These are phyloP conservation scores for Osmanthus fragrans DNA, from an alignment of 257 asterid species.

Conservation along the genomic window DNA sequence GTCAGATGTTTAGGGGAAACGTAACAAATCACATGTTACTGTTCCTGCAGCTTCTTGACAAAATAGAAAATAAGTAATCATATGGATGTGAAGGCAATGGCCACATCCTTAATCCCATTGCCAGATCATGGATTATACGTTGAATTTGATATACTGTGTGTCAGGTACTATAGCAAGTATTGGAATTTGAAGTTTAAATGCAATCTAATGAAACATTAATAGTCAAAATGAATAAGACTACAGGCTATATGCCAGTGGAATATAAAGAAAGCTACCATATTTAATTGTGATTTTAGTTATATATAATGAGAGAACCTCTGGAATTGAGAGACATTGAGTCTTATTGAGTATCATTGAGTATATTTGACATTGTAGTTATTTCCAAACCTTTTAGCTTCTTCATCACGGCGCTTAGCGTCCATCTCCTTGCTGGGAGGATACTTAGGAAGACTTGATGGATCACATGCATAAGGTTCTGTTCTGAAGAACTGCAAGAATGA, in stretches of 20 bases:
- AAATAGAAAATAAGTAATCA: constrained; percentile 2
- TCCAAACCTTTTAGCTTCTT: constrained; percentile 80
- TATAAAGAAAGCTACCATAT: too few species aligned
- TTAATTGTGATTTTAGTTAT: too few species aligned
- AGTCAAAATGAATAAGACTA: not conserved
- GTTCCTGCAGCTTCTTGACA: not conserved
- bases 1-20: not conserved
- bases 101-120: not conserved
- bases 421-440: constrained; percentile 95
- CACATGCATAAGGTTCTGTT: constrained; percentile 78
- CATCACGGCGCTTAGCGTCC: constrained; percentile 89
- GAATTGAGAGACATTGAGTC: too few species aligned
- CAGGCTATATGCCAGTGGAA: not conserved
- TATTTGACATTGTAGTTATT: not conserved
- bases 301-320: too few species aligned
- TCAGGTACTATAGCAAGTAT: not conserved
- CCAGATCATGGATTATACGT: not conserved
- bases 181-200: not conserved
- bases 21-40: not conserved
- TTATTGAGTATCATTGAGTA: too few species aligned
- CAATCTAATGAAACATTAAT: not conserved
- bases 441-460: constrained; percentile 86
- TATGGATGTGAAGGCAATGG: constrained; percentile 1
- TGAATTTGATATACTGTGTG: not conserved
- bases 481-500: constrained; percentile 62